Conservation (phyloP, 2,329 filamentous ascomycete species). For the Huntiella omanensis region DNA sequence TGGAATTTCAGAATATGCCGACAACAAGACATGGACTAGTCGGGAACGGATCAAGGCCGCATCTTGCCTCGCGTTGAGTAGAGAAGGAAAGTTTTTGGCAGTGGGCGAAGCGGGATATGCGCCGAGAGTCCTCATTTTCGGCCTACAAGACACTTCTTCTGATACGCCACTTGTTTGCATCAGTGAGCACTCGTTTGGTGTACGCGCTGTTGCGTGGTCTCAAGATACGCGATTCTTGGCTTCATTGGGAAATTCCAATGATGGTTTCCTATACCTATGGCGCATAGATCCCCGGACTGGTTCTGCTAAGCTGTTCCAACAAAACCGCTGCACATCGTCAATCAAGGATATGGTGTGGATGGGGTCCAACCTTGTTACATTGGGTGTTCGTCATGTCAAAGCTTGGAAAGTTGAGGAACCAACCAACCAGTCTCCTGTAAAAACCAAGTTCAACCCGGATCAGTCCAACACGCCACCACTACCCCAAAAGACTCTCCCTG, state of each 20-base stretch:
- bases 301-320: conserved; percentile 57
- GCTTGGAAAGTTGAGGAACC: conserved; percentile 71
- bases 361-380: conserved; percentile 63
- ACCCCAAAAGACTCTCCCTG: conserved; percentile 47
- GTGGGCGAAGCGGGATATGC: conserved; percentile 93
- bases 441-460: conserved; percentile 30
- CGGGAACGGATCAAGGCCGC: conserved; percentile 87
- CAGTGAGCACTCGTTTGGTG: conserved; percentile 77
- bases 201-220: conserved; percentile 78
- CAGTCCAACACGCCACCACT: conserved; percentile 16
- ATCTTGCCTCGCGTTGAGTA: conserved; percentile 74
- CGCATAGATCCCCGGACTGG: conserved; percentile 67
- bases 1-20: conserved; percentile 33
- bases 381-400: conserved; percentile 83
- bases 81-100: conserved; percentile 70
- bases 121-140: conserved; percentile 80
- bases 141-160: conserved; percentile 57
- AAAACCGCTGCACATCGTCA: conserved; percentile 79
- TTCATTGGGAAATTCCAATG: conserved; percentile 72
- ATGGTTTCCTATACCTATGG: conserved; percentile 90
- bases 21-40: conserved; percentile 70
- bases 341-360: conserved; percentile 84
- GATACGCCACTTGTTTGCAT: conserved; percentile 72
- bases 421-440: conserved; percentile 39
- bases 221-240: conserved; percentile 71